Evolutionary conservation across 352 stramenopile genomes (phyloP).

Genomic region (Phytophthora pisi): DNA sequence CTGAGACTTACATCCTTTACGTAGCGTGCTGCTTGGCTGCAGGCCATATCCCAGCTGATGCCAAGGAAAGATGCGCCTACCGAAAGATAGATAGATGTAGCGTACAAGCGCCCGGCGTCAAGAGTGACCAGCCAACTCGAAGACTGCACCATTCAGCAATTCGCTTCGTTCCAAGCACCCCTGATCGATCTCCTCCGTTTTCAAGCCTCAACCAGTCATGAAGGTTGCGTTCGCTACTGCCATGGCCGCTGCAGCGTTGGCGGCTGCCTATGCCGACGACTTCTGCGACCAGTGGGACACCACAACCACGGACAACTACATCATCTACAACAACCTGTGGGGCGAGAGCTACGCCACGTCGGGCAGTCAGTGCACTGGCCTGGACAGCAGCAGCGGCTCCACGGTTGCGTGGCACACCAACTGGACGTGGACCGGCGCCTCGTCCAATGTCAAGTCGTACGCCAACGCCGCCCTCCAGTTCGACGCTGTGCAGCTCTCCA

Average conservation of each 20-base stretch:
- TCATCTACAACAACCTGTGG: slow-evolving; percentile 60
- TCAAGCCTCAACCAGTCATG: slow-evolving; percentile 9
- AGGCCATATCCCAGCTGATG: slow-evolving; percentile 25
- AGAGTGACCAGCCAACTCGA: not conserved
- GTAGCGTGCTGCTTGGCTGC: slow-evolving; percentile 9
- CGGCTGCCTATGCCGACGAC: not conserved
- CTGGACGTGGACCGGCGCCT: slow-evolving; percentile 36
- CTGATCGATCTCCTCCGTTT: not conserved
- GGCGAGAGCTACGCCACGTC: slow-evolving; percentile 30
- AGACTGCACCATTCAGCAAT: slow-evolving; percentile 22
- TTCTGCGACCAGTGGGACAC: slow-evolving; percentile 43
- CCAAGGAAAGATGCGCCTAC: slow-evolving; percentile 10
- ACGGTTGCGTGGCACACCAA: slow-evolving; percentile 41
- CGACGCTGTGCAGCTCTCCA: slow-evolving; percentile 33
- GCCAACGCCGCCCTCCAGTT: slow-evolving; percentile 49
- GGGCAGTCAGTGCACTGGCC: slow-evolving; percentile 47
- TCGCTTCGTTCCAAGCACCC: slow-evolving; percentile 9
- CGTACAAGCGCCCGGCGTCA: not conserved
- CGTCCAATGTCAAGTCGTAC: slow-evolving; percentile 49
- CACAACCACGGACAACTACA: slow-evolving; percentile 36
- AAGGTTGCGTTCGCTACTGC: slow-evolving; percentile 18
- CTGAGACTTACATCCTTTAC: slow-evolving; percentile 21
- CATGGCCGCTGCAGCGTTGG: slow-evolving; percentile 1
- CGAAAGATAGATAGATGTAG: slow-evolving; percentile 8
- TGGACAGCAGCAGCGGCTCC: slow-evolving; percentile 33